phyloP scores from a whole-genome alignment of 2,329 filamentous ascomycete species.

The Pseudogymnoascus sp. region DNA sequence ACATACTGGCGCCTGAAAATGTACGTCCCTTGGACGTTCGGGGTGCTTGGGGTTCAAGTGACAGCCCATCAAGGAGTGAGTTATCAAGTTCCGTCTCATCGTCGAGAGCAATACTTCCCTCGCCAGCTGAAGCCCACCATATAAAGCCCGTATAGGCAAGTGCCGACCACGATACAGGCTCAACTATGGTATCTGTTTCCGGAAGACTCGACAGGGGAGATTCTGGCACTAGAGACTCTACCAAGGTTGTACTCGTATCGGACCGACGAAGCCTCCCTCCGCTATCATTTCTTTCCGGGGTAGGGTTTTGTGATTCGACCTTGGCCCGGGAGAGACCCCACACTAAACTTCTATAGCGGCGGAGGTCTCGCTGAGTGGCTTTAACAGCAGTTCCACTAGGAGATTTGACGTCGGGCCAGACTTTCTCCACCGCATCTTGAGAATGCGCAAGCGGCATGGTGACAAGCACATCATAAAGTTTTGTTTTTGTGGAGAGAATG shows the following conservation, averaged over 20 bases:
- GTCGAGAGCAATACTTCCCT: constrained; percentile 56
- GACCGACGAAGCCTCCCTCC: neutral
- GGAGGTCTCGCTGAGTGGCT: constrained; percentile 84
- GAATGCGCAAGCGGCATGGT: constrained; percentile 64
- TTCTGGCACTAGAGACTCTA: neutral
- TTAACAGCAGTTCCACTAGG: constrained; percentile 60
- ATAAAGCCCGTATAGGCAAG: constrained; percentile 78
- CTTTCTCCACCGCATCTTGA: constrained; percentile 49
- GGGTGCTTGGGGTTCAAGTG: constrained; percentile 27
- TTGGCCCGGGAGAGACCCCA: constrained; percentile 47
- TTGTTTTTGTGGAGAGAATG: constrained; percentile 77
- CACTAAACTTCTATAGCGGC: constrained; percentile 66
- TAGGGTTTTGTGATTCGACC: neutral
- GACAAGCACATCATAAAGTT: constrained; percentile 84
- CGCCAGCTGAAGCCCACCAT: constrained; percentile 84
- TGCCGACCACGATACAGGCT: constrained; percentile 62
- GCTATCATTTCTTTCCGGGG: neutral
- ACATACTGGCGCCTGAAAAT: constrained; percentile 35
- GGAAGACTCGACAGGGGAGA: constrained; percentile 37
- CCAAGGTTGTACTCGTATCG: neutral
- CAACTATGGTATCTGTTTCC: constrained; percentile 47
- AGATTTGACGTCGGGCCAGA: constrained; percentile 71
- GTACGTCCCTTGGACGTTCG: constrained; percentile 15
- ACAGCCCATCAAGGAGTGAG: constrained; percentile 48
- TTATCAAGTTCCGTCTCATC: constrained; percentile 52